Conservation (phyloP, 345 rosid genomes). For the Salix caprea region DNA sequence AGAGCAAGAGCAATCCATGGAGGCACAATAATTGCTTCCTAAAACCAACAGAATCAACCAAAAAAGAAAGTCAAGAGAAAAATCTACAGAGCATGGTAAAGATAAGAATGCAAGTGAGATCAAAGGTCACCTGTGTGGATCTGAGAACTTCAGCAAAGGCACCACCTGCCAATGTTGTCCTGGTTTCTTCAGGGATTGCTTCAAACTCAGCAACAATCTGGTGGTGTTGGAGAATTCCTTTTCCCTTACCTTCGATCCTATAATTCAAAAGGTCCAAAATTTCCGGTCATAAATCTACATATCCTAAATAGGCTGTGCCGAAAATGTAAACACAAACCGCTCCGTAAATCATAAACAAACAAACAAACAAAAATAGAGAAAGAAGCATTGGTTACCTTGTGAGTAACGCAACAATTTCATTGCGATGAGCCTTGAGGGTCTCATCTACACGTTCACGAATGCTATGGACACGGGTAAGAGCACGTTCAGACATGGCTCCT, state of each 20-base stretch:
- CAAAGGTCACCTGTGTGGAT: constrained; percentile 53
- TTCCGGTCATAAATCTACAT: background rate
- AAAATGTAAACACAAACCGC: background rate
- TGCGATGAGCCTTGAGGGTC: constrained; percentile 58
- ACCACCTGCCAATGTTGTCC: constrained; percentile 49
- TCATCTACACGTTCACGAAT: constrained; percentile 72
- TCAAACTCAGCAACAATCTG: constrained; percentile 73
- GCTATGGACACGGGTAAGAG: constrained; percentile 59
- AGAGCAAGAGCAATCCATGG: constrained; percentile 94
- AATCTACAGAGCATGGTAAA: background rate
- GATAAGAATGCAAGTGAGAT: background rate
- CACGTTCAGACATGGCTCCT: constrained; percentile 46
- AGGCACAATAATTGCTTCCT: constrained; percentile 90
- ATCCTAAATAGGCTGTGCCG: background rate
- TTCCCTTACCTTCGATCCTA: constrained; percentile 72
- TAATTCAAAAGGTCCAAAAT: constrained; percentile 3
- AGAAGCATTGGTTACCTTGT: constrained; percentile 41
- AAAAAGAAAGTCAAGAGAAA: background rate
- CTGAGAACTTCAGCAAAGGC: constrained; percentile 61
- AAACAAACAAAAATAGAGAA: no score
- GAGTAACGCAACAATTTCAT: constrained; percentile 65
- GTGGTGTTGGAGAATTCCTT: constrained; percentile 70
- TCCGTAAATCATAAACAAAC: background rate
- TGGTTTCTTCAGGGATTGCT: constrained; percentile 50
- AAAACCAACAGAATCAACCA: constrained; percentile 6